Evolutionary conservation across 1,139 yeast genomes (phyloP).

Genomic region (Scheffersomyces parashehatae): DNA sequence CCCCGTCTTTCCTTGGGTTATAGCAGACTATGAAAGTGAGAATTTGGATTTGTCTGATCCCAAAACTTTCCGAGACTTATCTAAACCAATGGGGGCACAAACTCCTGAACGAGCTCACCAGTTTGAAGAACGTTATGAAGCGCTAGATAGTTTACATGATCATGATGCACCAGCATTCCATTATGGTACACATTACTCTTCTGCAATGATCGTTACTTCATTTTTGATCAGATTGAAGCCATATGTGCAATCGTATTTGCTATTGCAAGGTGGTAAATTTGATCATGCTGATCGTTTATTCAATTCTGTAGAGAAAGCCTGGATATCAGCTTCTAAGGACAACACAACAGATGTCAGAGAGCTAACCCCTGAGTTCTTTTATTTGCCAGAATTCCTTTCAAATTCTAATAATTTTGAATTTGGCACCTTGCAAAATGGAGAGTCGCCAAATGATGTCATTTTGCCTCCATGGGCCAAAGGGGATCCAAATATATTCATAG

Average conservation of each 20-base stretch:
- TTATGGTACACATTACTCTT: constrained; percentile 89
- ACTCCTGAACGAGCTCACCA: constrained; percentile 54
- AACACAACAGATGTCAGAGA: constrained; percentile 87
- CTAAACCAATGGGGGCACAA: constrained; percentile 93
- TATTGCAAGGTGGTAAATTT: constrained; percentile 82
- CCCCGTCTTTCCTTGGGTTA: constrained; percentile 89
- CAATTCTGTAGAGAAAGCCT: constrained; percentile 68
- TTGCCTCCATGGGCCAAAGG: constrained; percentile 83
- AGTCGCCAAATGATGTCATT: constrained; percentile 55
- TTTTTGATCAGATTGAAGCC: constrained; percentile 75
- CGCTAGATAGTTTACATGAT: constrained; percentile 54
- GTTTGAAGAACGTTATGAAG: constrained; percentile 70
- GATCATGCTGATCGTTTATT: constrained; percentile 86
- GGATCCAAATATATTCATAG: constrained; percentile 70
- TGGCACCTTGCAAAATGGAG: constrained; percentile 67
- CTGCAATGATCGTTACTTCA: constrained; percentile 88
- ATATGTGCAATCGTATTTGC: constrained; percentile 71
- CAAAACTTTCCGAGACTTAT: constrained; percentile 64
- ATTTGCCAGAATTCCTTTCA: constrained; percentile 69
- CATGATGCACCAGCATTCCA: constrained; percentile 72
- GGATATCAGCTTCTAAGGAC: constrained; percentile 76
- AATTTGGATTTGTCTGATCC: constrained; percentile 62
- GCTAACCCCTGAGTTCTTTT: constrained; percentile 80
- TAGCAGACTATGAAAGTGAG: constrained; percentile 74
- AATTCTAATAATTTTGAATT: constrained; percentile 67